These are phyloP conservation scores for Bonia amplexicaulis DNA, from an alignment of 176 grass and related monocot genomes.

Conservation along the genomic window DNA sequence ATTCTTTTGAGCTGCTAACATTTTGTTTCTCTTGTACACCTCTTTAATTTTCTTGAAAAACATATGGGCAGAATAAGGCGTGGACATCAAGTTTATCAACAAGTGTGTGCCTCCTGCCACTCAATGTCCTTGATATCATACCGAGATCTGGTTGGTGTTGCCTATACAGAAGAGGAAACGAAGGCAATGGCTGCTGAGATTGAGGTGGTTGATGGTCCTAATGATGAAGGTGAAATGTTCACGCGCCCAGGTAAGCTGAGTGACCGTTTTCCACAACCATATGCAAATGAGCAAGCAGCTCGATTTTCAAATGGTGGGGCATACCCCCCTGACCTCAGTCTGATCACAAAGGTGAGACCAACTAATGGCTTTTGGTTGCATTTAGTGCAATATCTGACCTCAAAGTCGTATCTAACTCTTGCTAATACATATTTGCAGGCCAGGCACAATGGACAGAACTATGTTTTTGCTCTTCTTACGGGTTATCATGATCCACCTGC, in stretches of 20 bases:
- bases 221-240: conserved; percentile 96
- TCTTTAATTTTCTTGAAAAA: not conserved
- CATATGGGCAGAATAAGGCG: conserved; percentile 66
- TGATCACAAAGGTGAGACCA: conserved; percentile 81
- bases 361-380: not conserved
- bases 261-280: conserved; percentile 90
- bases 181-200: conserved; percentile 99
- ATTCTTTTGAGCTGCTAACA: not conserved
- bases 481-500: conserved; percentile 98
- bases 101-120: conserved; percentile 97
- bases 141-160: conserved; percentile 89
- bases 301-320: conserved; percentile 95
- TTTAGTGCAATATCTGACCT: not conserved
- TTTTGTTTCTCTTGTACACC: not conserved
- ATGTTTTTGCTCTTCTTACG: conserved; percentile 94
- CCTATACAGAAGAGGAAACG: conserved; percentile 95
- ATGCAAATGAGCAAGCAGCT: conserved; percentile 92
- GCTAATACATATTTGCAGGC: conserved; percentile 43
- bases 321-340: conserved; percentile 93
- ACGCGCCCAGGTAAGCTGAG: conserved; percentile 82
- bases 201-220: conserved; percentile 93
- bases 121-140: conserved; percentile 96
- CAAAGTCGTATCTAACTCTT: not conserved
- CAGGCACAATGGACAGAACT: conserved; percentile 95
- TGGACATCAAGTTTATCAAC: conserved; percentile 95